Evolutionary conservation across 164 flowering plant species (phyloP).

Genomic region (Piper betle): DNA sequence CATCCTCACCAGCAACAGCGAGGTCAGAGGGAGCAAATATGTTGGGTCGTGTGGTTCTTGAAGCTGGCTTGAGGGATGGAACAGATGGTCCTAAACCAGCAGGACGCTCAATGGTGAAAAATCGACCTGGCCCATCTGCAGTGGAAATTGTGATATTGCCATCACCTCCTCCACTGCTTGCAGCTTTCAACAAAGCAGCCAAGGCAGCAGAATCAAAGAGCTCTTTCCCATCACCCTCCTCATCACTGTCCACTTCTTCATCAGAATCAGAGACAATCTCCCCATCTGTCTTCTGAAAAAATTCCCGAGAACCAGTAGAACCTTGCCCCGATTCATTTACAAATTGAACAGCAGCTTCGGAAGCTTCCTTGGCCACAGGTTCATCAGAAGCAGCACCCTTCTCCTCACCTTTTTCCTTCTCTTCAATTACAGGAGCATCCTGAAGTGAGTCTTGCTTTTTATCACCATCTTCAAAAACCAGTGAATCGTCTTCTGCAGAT

Average conservation of each 20-base stretch:
- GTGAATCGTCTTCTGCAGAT: background rate
- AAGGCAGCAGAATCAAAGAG: conserved; percentile 82
- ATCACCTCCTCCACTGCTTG: conserved; percentile 12
- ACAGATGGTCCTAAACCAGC: conserved; percentile 82
- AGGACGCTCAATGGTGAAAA: conserved; percentile 86
- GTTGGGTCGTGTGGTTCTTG: conserved; percentile 38
- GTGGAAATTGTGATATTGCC: conserved; percentile 38
- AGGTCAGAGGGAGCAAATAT: conserved; percentile 28
- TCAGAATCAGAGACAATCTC: conserved; percentile 82
- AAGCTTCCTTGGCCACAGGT: conserved; percentile 41
- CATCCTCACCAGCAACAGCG: conserved; percentile 26
- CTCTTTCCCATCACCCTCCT: conserved; percentile 65
- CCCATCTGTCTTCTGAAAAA: conserved; percentile 48
- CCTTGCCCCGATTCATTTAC: conserved; percentile 58
- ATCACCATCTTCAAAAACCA: background rate
- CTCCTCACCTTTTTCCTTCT: conserved; percentile 13
- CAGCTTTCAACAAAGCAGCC: conserved; percentile 93
- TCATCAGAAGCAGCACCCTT: conserved; percentile 44
- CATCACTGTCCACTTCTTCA: conserved; percentile 80
- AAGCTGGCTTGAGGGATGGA: conserved; percentile 42
- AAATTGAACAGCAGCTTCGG: conserved; percentile 54
- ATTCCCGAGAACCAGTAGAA: conserved; percentile 36
- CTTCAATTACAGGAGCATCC: background rate
- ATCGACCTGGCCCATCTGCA: conserved; percentile 52
- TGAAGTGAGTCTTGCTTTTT: background rate